Evolutionary conservation across 257 asterid genomes (phyloP), one percentile per base, ranked within the genome.

Genomic region (Solanum chiquidenum): DNA sequence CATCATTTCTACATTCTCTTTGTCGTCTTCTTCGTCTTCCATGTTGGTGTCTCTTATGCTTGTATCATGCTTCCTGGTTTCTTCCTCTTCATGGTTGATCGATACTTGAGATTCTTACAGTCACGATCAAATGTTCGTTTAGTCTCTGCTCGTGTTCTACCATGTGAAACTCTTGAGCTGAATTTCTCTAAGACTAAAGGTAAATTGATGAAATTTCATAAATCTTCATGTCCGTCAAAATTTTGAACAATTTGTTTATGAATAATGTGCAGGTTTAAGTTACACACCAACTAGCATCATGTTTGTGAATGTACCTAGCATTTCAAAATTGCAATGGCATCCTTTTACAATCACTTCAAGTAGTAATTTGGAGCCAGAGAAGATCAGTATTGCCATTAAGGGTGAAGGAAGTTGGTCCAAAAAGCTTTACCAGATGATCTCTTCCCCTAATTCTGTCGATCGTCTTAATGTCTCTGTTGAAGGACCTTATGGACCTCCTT

Each of bases 321-420:
- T 97, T 77, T 97, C 98, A 3, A 97, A 91, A 90, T 8, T 95
- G 86, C 99, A 97, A 60, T 97, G 99, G 99, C 99, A 97, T 92
- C 98, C 99, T 13, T 95, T 97, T 38, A 95, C 97, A 4, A 87
- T 95, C 55, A 90, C 85, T 89, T 97, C 99, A 20, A 95, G 93
- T 88, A 95, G 98, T 83, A 88, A 79, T 83, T 85, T 95, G 89
- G 99, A 97, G 87, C 86, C 92, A 2, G 98, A 97, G 44, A 94
- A 89, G 89, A 89, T 97, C 0, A 95, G 98, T 72, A 93, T 94
- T 37, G 88, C 91, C 9, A 88, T 97, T 31, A 97, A 97, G 88
- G 91, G 89, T 1, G 98, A 95, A 83, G 98, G 99, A 87, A 93
- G 89, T 58, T 97, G 99, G 99, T 77, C 98, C 4, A 93, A 85